Conservation (phyloP, 768 basidiomycete species). For the Boletus rubescentipes region DNA sequence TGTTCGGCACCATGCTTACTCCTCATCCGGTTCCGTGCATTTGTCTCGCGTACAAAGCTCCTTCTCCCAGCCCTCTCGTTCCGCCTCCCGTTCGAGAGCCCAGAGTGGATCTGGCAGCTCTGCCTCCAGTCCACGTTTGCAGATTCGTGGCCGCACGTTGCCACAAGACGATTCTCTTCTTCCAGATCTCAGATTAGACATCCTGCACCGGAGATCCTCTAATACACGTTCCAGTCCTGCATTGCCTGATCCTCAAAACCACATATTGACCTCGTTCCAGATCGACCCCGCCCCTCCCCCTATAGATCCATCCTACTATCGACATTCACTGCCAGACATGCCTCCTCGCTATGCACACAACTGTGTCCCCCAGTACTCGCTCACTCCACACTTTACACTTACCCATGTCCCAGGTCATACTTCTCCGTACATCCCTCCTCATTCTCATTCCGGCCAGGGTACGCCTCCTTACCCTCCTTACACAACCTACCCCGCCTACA, state of each 20-base stretch:
- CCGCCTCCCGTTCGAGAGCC: conserved; percentile 43
- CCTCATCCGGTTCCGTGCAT: conserved; percentile 33
- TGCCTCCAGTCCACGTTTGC: conserved; percentile 48
- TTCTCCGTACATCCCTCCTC: conserved; percentile 25
- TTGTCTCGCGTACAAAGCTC: conserved; percentile 39
- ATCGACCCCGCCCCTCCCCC: conserved; percentile 10
- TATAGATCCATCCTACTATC: conserved; percentile 19
- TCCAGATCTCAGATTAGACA: conserved; percentile 26
- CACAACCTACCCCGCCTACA: conserved; percentile 34
- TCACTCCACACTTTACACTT: conserved; percentile 14
- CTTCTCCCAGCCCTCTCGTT: conserved; percentile 30
- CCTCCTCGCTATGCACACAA: conserved; percentile 16
- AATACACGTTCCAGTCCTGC: conserved; percentile 19
- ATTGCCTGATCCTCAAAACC: conserved; percentile 16
- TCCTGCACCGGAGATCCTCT: conserved; percentile 12
- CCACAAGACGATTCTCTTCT: conserved; percentile 38
- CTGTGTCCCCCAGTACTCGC: conserved; percentile 16
- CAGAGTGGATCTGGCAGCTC: conserved; percentile 47
- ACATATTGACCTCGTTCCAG: conserved; percentile 12
- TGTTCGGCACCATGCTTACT: conserved; percentile 27
- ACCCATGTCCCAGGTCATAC: conserved; percentile 23
- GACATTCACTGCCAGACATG: conserved; percentile 23
- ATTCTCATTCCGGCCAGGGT: conserved; percentile 27
- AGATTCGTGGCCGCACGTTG: conserved; percentile 40
- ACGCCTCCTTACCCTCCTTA: conserved; percentile 38